Evolutionary conservation across 176 grass and related monocot species (phyloP).

Genomic region (Canna indica): DNA sequence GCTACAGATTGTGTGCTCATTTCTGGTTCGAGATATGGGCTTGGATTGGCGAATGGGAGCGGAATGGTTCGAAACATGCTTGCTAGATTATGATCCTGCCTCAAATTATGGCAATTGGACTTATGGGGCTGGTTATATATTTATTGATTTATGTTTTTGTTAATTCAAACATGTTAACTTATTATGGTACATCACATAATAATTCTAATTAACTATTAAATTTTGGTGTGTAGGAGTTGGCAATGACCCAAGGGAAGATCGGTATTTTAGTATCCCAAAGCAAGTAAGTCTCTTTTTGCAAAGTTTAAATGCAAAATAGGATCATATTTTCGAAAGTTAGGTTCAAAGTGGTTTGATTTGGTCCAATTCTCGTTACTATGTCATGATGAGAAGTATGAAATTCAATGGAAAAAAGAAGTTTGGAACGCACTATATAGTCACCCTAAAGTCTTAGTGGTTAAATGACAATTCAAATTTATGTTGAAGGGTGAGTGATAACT

Average conservation of each 20-base stretch:
- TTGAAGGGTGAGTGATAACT: not conserved
- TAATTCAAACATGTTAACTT: not conserved
- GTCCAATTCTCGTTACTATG: too few relatives aligned
- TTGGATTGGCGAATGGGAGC: conserved; percentile 89
- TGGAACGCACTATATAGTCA: too few relatives aligned
- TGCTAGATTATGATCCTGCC: conserved; percentile 82
- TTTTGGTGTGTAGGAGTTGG: conserved; percentile 46
- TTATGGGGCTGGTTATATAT: conserved; percentile 81
- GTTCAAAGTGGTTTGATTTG: too few relatives aligned
- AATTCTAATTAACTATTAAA: not conserved
- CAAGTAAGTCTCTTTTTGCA: conserved; percentile 39
- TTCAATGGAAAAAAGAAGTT: too few relatives aligned
- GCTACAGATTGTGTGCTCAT: conserved; percentile 86
- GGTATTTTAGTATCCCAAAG: conserved; percentile 93
- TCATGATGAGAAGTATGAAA: too few relatives aligned
- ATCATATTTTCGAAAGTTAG: not conserved
- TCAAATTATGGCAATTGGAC: conserved; percentile 98
- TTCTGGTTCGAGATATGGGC: conserved; percentile 93
- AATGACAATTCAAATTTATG: not conserved
- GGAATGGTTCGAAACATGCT: conserved; percentile 86
- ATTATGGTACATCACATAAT: not conserved
- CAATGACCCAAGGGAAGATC: conserved; percentile 91
- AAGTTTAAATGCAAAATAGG: not conserved
- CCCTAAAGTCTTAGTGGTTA: too few relatives aligned
- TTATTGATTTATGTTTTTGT: too few relatives aligned